A percentile compares a stretch with the other conserved stretches of the same genome.
Conservation (phyloP, 345 rosid genomes). For the Syzygium oleosum region DNA sequence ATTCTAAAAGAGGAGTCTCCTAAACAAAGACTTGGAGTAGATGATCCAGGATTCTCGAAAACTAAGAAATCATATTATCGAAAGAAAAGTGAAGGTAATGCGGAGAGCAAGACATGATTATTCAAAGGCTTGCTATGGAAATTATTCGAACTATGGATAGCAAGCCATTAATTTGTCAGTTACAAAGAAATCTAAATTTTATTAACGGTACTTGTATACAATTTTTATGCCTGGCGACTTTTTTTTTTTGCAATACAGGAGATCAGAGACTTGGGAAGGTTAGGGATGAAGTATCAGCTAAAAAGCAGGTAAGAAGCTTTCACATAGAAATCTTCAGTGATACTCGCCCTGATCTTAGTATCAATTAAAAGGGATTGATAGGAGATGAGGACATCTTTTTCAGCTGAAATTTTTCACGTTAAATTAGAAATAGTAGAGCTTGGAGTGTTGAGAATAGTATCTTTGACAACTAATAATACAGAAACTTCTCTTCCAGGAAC, state of each 20-base stretch:
- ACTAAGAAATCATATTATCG: conserved; percentile 24
- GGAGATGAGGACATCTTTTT: background rate
- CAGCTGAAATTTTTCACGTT: background rate
- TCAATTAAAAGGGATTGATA: background rate
- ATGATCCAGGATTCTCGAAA: conserved; percentile 6
- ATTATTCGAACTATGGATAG: background rate
- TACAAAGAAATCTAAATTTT: background rate
- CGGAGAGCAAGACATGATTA: background rate
- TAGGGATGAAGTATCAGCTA: conserved; percentile 8
- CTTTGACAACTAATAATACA: background rate
- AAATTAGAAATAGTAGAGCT: background rate
- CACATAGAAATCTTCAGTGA: background rate
- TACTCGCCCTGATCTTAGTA: background rate
- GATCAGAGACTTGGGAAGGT: conserved; percentile 18
- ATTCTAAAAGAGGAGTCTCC: conserved; percentile 15
- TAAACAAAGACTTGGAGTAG: conserved; percentile 13
- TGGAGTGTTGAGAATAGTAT: background rate
- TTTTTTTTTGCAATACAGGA: conserved; percentile 21
- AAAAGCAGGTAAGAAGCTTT: conserved; percentile 12
- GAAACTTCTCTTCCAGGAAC: background rate
- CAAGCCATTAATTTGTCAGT: background rate
- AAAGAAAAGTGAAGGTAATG: conserved; percentile 20
- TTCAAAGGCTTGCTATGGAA: background rate
- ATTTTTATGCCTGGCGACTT: background rate
- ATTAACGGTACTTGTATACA: background rate